Conservation (phyloP, 2,329 filamentous ascomycete species). For the Alternaria sp. region DNA sequence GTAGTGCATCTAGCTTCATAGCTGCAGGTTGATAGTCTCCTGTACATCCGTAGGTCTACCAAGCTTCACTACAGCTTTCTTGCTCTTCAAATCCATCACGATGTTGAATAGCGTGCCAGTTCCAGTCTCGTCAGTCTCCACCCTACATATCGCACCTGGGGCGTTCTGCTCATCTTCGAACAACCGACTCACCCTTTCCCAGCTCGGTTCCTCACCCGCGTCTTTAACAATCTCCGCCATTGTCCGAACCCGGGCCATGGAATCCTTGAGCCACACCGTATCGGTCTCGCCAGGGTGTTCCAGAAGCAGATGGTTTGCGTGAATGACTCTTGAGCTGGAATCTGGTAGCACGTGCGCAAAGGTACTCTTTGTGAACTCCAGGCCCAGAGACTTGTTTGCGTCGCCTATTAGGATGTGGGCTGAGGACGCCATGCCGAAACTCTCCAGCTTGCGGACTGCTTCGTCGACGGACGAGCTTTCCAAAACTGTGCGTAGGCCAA, state of each 20-base stretch:
- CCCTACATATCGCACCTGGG: slow-evolving; percentile 48
- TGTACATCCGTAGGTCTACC: slow-evolving; percentile 45
- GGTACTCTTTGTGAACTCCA: slow-evolving; percentile 58
- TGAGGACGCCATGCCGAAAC: slow-evolving; percentile 60
- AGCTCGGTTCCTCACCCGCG: slow-evolving; percentile 34
- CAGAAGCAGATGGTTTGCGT: slow-evolving; percentile 56
- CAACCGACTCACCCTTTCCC: slow-evolving; percentile 42
- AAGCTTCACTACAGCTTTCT: slow-evolving; percentile 40
- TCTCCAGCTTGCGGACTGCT: slow-evolving; percentile 57
- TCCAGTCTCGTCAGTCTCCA: slow-evolving; percentile 36
- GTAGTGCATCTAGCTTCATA: slow-evolving; percentile 20
- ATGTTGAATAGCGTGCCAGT: slow-evolving; percentile 50
- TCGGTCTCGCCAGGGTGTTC: slow-evolving; percentile 53
- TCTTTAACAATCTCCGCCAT: slow-evolving; percentile 47
- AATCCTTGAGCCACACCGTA: slow-evolving; percentile 56
- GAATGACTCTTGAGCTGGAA: slow-evolving; percentile 47
- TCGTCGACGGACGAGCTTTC: slow-evolving; percentile 60
- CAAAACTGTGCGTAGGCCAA: slow-evolving; percentile 65
- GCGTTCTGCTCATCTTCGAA: slow-evolving; percentile 56
- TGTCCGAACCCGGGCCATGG: slow-evolving; percentile 46
- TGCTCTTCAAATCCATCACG: slow-evolving; percentile 49
- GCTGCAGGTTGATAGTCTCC: slow-evolving; percentile 34
- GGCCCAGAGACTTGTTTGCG: slow-evolving; percentile 55
- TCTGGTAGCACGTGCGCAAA: slow-evolving; percentile 48
- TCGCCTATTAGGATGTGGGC: slow-evolving; percentile 66